Evolutionary conservation across 2,329 filamentous ascomycete species (phyloP).

Genomic region (Daldinia sp.): DNA sequence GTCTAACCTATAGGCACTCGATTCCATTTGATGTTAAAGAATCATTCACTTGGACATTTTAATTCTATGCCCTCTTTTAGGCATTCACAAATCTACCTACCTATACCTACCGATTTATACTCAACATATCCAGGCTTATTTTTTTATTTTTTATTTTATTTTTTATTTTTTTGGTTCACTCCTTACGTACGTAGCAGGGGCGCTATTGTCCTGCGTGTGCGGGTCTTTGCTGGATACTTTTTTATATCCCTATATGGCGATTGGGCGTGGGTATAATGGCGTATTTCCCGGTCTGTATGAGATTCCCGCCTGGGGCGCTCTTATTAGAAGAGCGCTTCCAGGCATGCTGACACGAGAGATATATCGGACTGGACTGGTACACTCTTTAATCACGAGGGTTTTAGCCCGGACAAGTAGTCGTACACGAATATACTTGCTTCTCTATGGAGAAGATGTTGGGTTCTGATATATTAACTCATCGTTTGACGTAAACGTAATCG

Average conservation of each 20-base stretch:
- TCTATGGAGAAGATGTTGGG: not conserved
- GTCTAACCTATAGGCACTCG: constrained; percentile 50
- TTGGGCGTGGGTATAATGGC: constrained; percentile 25
- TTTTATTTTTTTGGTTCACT: constrained; percentile 20
- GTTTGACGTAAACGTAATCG: not conserved
- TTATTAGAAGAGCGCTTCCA: not conserved
- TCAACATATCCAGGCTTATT: not conserved
- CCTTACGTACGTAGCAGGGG: constrained; percentile 16
- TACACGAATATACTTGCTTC: constrained; percentile 21
- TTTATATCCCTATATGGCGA: constrained; percentile 22
- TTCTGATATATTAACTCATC: constrained; percentile 2
- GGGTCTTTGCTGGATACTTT: constrained; percentile 1
- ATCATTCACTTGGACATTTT: constrained; percentile 73
- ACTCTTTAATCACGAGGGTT: constrained; percentile 20
- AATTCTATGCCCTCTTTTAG: constrained; percentile 19
- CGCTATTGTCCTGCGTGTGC: constrained; percentile 13
- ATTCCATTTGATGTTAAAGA: constrained; percentile 67
- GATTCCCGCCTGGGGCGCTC: constrained; percentile 17
- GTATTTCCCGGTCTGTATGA: constrained; percentile 15
- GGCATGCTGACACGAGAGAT: constrained; percentile 22
- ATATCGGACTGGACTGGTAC: constrained; percentile 28
- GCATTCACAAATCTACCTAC: not conserved
- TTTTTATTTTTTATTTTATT: constrained; percentile 9
- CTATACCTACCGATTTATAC: not conserved
- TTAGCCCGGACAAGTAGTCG: constrained; percentile 16